These are phyloP conservation scores for Dysphania ambrosioides DNA, from an alignment of 148 eudicot genomes.

Conservation along the genomic window DNA sequence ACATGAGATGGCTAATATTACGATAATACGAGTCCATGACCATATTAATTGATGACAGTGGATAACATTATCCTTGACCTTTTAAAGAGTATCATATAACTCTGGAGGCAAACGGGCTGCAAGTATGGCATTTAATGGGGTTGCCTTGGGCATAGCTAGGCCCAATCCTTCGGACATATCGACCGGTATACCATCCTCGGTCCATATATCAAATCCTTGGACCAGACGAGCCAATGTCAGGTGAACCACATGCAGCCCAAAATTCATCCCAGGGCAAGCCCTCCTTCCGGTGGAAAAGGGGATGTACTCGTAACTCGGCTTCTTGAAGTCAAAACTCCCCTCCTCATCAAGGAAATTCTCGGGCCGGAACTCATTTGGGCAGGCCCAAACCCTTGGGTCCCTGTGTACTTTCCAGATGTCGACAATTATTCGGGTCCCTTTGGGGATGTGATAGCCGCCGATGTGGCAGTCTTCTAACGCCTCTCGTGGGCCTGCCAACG, in stretches of 20 bases:
- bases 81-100: constrained; percentile 8
- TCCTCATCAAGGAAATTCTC: constrained; percentile 32
- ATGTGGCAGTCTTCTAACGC: constrained; percentile 33
- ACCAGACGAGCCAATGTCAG: constrained; percentile 28
- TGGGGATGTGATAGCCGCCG: constrained; percentile 24
- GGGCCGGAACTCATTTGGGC: constrained; percentile 31
- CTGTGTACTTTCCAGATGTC: constrained; percentile 40
- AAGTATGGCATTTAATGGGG: constrained; percentile 14
- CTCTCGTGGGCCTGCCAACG: constrained; percentile 29
- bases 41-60: no score
- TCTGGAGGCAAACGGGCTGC: constrained; percentile 7
- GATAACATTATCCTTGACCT: no score
- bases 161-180: constrained; percentile 42
- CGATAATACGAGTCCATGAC: no score
- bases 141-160: constrained; percentile 11
- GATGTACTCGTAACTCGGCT: constrained; percentile 27
- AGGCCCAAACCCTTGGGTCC: constrained; percentile 34
- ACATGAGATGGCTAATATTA: no score
- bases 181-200: constrained; percentile 5
- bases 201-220: constrained; percentile 21
- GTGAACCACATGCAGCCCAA: constrained; percentile 21
- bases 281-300: constrained; percentile 37
- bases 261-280: constrained; percentile 34
- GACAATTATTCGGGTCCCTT: constrained; percentile 30
- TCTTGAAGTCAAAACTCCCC: constrained; percentile 11